A percentile compares a stretch with the other conserved stretches of the same genome.
Conservation (phyloP, 805 yeast species). For the Nakazawaea wickerhamii region DNA sequence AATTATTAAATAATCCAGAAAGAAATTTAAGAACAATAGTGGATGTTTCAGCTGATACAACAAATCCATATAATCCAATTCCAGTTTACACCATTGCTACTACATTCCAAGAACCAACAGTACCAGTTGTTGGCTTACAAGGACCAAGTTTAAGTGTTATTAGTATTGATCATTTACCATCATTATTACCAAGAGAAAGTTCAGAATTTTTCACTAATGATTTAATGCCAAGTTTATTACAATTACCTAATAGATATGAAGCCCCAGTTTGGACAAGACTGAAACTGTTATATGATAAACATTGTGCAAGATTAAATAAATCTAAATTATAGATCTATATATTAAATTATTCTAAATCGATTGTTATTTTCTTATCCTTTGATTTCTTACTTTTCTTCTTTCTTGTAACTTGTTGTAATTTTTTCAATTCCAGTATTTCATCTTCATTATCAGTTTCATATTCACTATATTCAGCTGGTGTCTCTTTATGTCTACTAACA, state of each 20-base stretch:
- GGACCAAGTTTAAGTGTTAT: conserved; percentile 90
- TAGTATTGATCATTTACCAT: conserved; percentile 95
- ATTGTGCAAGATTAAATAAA: conserved; percentile 64
- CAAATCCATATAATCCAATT: conserved; percentile 96
- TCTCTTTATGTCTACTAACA: conserved; percentile 56
- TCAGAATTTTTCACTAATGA: conserved; percentile 88
- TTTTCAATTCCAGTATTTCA: conserved; percentile 23
- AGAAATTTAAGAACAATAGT: conserved; percentile 90
- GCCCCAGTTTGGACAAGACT: conserved; percentile 94
- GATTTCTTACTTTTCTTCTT: conserved; percentile 26
- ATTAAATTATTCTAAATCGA: conserved; percentile 46
- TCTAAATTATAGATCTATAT: conserved; percentile 29
- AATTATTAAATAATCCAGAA: conserved; percentile 53
- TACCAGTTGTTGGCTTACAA: conserved; percentile 63
- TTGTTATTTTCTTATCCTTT: conserved; percentile 33
- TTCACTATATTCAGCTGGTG: conserved; percentile 42
- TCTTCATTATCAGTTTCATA: conserved; percentile 74
- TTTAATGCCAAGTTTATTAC: conserved; percentile 81
- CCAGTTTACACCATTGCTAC: conserved; percentile 92
- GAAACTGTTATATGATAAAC: conserved; percentile 73
- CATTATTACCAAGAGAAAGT: conserved; percentile 93
- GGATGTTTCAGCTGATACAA: conserved; percentile 98
- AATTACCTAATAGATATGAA: conserved; percentile 72
- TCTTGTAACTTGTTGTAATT: conserved; percentile 41
- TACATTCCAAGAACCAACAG: conserved; percentile 88